A percentile compares a stretch with the other conserved stretches of the same genome.
Conservation (phyloP, 176 grass and related monocot species). For the Neostapfia colusana region DNA sequence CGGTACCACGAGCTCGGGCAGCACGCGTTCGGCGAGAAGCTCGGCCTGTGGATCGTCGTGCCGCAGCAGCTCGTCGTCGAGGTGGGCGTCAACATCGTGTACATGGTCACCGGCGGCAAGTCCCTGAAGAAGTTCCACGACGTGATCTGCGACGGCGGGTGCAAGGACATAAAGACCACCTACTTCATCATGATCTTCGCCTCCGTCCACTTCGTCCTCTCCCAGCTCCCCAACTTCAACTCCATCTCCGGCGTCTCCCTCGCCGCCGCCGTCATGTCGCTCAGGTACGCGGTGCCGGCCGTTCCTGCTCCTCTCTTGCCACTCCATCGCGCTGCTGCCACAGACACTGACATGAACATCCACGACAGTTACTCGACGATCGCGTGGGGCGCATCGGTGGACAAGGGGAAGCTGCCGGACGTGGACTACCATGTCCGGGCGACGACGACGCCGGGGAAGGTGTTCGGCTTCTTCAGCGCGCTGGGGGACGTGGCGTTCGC, state of each 20-base stretch:
- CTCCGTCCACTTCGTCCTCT: constrained; percentile 76
- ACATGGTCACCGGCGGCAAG: constrained; percentile 93
- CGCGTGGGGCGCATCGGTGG: constrained; percentile 73
- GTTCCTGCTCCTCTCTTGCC: neutral
- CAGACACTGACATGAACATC: neutral
- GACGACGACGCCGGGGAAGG: constrained; percentile 48
- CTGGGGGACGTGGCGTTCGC: constrained; percentile 76
- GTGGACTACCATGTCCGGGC: constrained; percentile 57
- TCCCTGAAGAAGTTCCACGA: constrained; percentile 92
- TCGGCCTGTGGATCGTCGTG: constrained; percentile 84
- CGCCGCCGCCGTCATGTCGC: constrained; percentile 90
- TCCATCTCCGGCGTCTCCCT: constrained; percentile 91
- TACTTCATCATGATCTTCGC: constrained; percentile 98
- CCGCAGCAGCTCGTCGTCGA: constrained; percentile 81
- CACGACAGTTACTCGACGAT: constrained; percentile 76
- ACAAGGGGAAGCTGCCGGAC: constrained; percentile 54
- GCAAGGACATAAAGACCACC: constrained; percentile 68
- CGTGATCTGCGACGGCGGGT: constrained; percentile 51
- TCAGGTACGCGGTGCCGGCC: no score
- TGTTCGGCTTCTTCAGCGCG: constrained; percentile 77
- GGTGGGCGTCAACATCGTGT: constrained; percentile 90
- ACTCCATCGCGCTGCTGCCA: no score
- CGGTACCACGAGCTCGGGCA: constrained; percentile 94
- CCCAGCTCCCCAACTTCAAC: constrained; percentile 89
- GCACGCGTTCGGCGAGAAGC: constrained; percentile 78